Evolutionary conservation across 768 basidiomycete genomes (phyloP), one percentile per base, ranked within the genome.

Genomic region (Melanogaster broomeanus): DNA sequence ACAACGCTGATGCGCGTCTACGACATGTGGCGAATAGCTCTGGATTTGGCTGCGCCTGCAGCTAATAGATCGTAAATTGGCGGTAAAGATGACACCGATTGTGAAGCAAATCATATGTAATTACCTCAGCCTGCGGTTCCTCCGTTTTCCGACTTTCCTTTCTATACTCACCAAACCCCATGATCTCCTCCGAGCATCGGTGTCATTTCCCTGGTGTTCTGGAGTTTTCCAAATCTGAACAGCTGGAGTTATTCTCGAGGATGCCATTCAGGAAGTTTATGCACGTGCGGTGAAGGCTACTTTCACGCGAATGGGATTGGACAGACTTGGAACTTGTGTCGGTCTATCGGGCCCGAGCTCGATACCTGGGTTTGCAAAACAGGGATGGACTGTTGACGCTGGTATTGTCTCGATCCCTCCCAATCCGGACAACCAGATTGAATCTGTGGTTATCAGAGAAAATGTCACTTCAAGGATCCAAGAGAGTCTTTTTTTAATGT

Each of bases 151-250:
- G 18, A 51, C 75, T 41, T 76, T 90, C 55, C 78, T 93, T 30
- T 85, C 90, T 45, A 67, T 82, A 46, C 77, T 92, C 56, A 80
- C 84, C 59, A 73, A 74, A 45, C 78, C 94, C 38, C 79, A 86
- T 66, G 79, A 77, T 60, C 79, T 90, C 51, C 79, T 91, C 50
- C 86, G n/a, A n/a, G n/a, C n/a, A 85, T 60, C 86, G 88, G 55
- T 93, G 93, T 71, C 84, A 89, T 50, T 94, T 95, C 76, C 86
- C 90, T 43, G n/a, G 81, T 84, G 2, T 95, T 95, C 74, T 95
- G 93, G 93, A 61, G 74, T 53, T 69, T 79, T 93, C 89, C 70
- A 80, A 74, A 56, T 90, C 90, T 3, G 81, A 82, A 22, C 76
- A 82, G 40, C 75, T 90, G 6, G 85, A 89, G 56, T 66, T 69